Conservation (phyloP, 768 basidiomycete species). For the Russula foetens region DNA sequence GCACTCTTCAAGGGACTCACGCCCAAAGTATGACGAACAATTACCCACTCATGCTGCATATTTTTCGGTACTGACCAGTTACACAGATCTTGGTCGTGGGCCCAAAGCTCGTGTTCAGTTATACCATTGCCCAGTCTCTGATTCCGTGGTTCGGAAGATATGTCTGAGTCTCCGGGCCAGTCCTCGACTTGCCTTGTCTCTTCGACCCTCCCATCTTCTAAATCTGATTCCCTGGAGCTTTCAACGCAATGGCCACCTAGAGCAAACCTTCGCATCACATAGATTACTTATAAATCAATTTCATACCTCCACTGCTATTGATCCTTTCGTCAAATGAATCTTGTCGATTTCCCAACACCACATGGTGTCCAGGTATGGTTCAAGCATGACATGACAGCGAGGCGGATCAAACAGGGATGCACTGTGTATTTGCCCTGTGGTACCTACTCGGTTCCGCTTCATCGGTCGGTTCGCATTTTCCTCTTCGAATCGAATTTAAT, state of each 20-base stretch:
- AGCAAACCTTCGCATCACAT: not conserved
- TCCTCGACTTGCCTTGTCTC: no score
- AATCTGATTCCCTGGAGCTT: not conserved
- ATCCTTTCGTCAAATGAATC: no score
- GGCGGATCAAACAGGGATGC: no score
- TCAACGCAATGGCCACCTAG: not conserved
- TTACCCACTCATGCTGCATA: not conserved
- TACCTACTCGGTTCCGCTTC: no score
- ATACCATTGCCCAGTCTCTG: conserved; percentile 92
- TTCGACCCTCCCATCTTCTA: no score
- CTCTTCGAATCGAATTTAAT: no score
- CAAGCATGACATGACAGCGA: no score
- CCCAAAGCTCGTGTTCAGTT: conserved; percentile 96
- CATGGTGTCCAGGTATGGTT: no score
- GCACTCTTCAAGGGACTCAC: conserved; percentile 97
- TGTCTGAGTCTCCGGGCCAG: not conserved
- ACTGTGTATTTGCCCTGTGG: no score
- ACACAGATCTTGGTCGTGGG: conserved; percentile 86
- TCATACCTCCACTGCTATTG: no score
- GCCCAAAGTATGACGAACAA: conserved; percentile 62
- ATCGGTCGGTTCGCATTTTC: no score
- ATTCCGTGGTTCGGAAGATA: conserved; percentile 76
- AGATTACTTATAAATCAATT: not conserved
- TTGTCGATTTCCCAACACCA: no score
- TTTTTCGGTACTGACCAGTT: not conserved